These are phyloP conservation scores for Umbellularia californica DNA, from an alignment of 164 flowering plant species.

Conservation along the genomic window DNA sequence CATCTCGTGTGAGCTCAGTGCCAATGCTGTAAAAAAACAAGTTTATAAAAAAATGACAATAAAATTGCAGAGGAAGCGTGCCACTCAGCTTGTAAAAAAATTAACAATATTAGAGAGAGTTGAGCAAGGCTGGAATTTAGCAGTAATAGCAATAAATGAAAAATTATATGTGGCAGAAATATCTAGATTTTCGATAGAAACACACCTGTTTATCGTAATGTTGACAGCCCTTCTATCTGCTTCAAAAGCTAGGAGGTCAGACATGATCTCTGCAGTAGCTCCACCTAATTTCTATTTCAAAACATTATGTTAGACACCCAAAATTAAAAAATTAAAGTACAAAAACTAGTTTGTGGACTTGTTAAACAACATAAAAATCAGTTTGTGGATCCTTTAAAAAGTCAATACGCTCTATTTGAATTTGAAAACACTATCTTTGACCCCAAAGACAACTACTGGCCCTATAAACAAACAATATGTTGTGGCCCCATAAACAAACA, in stretches of 20 bases:
- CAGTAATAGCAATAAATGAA: neutral
- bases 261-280: slow-evolving; percentile 96
- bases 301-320: slow-evolving; percentile 5
- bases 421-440: too few relatives aligned
- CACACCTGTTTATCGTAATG: slow-evolving; percentile 87
- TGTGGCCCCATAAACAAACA: too few relatives aligned
- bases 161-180: neutral
- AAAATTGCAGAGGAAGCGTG: neutral
- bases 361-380: too few relatives aligned
- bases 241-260: slow-evolving; percentile 94
- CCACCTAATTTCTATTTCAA: slow-evolving; percentile 83
- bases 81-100: neutral
- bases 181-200: neutral
- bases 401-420: too few relatives aligned
- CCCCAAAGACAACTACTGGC: too few relatives aligned
- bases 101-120: neutral
- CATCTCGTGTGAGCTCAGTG: slow-evolving; percentile 96
- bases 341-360: too few relatives aligned
- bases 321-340: neutral
- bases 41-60: neutral
- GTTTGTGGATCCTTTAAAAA: too few relatives aligned
- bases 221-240: slow-evolving; percentile 98
- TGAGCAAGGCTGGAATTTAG: neutral
- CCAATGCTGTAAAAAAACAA: slow-evolving; percentile 63
- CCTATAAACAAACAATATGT: too few relatives aligned